Conservation (phyloP, 257 asterid genomes). For the Craterostigma plantagineum region DNA sequence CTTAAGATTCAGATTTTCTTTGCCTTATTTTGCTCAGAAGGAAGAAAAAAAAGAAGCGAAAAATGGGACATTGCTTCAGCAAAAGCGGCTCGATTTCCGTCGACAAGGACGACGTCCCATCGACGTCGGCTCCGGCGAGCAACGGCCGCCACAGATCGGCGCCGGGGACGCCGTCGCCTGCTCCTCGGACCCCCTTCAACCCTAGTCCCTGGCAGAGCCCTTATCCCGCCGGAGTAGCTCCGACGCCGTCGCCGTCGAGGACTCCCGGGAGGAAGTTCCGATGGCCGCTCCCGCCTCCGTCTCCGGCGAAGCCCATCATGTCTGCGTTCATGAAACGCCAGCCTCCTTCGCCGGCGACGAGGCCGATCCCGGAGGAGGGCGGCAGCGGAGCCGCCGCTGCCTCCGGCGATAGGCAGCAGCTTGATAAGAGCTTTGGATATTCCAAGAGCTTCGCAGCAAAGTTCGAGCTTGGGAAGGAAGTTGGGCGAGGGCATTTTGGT, state of each 20-base stretch:
- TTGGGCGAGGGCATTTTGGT: slow-evolving; percentile 97
- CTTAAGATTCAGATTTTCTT: too few relatives aligned
- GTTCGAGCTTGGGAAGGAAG: slow-evolving; percentile 87
- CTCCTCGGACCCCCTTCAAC: slow-evolving; percentile 53
- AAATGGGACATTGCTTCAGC: slow-evolving; percentile 99
- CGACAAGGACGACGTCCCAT: slow-evolving; percentile 18
- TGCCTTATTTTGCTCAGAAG: too few relatives aligned
- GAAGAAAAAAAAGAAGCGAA: too few relatives aligned
- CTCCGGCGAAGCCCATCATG: slow-evolving; percentile 97
- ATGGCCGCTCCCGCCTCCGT: slow-evolving; percentile 98
- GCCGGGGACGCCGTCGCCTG: slow-evolving; percentile 33
- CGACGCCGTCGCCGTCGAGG: slow-evolving; percentile 85
- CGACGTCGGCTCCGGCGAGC: slow-evolving; percentile 14
- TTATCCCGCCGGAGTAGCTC: slow-evolving; percentile 81
- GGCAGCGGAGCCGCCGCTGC: slow-evolving; percentile 28
- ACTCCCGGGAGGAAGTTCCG: slow-evolving; percentile 88
- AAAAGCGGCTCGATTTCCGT: slow-evolving; percentile 38
- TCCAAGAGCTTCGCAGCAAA: slow-evolving; percentile 55
- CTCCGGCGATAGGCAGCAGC: slow-evolving; percentile 39
- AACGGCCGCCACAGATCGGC: slow-evolving; percentile 19
- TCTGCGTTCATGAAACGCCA: slow-evolving; percentile 65
- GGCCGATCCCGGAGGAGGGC: slow-evolving; percentile 59
- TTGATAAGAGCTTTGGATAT: slow-evolving; percentile 87
- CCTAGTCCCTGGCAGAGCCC: slow-evolving; percentile 96
- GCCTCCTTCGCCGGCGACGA: slow-evolving; percentile 20